Conservation (phyloP, 208 protist species). For the Leptomonas pyrrhocoris region DNA sequence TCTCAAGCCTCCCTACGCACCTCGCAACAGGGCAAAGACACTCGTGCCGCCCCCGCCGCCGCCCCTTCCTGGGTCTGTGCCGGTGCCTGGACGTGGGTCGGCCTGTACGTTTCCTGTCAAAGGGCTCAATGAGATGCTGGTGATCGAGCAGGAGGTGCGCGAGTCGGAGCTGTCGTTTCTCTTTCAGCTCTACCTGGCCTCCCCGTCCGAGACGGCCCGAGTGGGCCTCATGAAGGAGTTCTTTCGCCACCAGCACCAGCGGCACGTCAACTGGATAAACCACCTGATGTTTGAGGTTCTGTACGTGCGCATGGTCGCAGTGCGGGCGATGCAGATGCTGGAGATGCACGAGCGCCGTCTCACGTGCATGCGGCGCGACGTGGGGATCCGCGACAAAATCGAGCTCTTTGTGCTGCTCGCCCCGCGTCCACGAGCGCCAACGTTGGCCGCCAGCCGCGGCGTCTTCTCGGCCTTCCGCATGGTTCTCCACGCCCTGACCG, state of each 20-base stretch:
- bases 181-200: conserved; percentile 12
- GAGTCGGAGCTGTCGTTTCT: conserved; percentile 21
- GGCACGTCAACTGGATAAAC: conserved; percentile 38
- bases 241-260: conserved; percentile 32
- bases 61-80: not conserved
- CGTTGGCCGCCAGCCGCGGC: conserved; percentile 11
- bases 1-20: not conserved
- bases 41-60: not conserved
- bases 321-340: conserved; percentile 45
- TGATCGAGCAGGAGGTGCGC: not conserved
- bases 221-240: conserved; percentile 20
- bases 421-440: conserved; percentile 19
- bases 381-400: conserved; percentile 63
- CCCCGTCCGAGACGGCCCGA: not conserved
- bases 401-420: conserved; percentile 58
- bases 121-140: not conserved
- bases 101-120: too few relatives aligned
- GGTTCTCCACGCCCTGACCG: conserved; percentile 20
- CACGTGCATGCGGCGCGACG: conserved; percentile 69
- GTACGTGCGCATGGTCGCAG: conserved; percentile 56
- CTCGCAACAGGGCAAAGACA: not conserved
- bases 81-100: too few relatives aligned
- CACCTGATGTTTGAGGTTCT: conserved; percentile 55
- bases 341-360: conserved; percentile 52
- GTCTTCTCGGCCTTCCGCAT: conserved; percentile 29